A percentile compares a stretch with the other conserved stretches of the same genome.
Evolutionary conservation across 2,329 filamentous ascomycete species (phyloP).

Genomic region (Cladophialophora immunda): DNA sequence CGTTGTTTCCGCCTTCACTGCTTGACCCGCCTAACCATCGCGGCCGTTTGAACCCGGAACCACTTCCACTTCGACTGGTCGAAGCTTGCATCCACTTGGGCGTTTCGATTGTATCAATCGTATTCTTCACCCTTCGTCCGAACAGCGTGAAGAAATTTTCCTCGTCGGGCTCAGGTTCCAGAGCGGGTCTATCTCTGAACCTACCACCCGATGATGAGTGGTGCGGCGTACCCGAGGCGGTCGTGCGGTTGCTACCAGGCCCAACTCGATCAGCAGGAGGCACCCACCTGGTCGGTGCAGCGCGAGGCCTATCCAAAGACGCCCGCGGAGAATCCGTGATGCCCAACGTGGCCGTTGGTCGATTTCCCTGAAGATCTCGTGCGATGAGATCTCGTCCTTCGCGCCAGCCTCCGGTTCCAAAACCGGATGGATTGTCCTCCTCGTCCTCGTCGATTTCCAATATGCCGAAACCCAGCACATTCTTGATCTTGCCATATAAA

Average conservation of each 20-base stretch:
- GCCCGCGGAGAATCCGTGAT: constrained; percentile 43
- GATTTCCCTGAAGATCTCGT: constrained; percentile 73
- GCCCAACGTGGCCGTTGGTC: constrained; percentile 56
- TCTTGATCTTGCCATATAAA: constrained; percentile 82
- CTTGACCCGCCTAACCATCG: constrained; percentile 76
- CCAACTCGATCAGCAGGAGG: constrained; percentile 41
- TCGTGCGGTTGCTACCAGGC: constrained; percentile 9
- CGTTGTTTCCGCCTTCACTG: constrained; percentile 9
- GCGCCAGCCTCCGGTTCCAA: constrained; percentile 84
- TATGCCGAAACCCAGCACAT: constrained; percentile 79
- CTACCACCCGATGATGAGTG: constrained; percentile 30
- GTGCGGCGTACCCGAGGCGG: constrained; percentile 6
- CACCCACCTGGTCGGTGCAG: constrained; percentile 47
- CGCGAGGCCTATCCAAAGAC: constrained; percentile 43
- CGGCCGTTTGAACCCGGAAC: constrained; percentile 75
- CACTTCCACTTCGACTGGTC: constrained; percentile 62
- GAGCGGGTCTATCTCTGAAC: constrained; percentile 44
- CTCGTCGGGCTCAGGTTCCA: constrained; percentile 71
- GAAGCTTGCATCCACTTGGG: constrained; percentile 75
- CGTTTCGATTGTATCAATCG: constrained; percentile 81
- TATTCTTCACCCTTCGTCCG: constrained; percentile 87
- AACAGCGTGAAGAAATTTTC: constrained; percentile 86
- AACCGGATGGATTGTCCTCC: constrained; percentile 67
- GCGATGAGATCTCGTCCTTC: constrained; percentile 92
- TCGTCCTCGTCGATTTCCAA: constrained; percentile 78